Evolutionary conservation across 2,329 filamentous ascomycete species (phyloP), one percentile per base, ranked within the genome.

Genomic region (Pestalotiopsis sp.): DNA sequence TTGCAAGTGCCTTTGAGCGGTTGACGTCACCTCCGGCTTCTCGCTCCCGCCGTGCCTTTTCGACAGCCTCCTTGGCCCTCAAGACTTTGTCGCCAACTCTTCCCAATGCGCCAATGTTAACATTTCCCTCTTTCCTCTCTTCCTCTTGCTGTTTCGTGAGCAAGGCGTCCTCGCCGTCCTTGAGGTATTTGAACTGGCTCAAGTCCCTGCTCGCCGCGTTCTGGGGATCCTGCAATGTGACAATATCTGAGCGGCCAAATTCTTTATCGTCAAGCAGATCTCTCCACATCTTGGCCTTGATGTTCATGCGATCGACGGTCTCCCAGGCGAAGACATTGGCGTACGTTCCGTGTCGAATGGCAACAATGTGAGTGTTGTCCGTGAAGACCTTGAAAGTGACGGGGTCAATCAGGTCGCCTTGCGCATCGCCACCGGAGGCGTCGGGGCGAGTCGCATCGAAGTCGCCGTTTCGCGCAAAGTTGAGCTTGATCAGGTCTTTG

Each of bases 311-410:
- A 81, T 98, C 94, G 49, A 99, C 90, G 1, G 97, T 99, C 76
- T 99, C 97, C 89, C 92, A 98, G 1, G 95, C 91, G 78, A 98
- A 99, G 4, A 97, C 96, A 81, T 99, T 99, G 64, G 95, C 95
- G 69, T 95, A 95, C 67, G 86, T 92, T 67, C 89, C 90, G 80
- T 92, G 90, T 68, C 90, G 87, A 71, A 99, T 86, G 17, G 95
- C 95, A 61, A 98, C 94, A 69, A 99, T 94, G 80, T 98, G 96
- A 4, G 96, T 98, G 81, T 98, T 98, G 79, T 99, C 94, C 61
- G 96, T 99, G 76, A 99, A 94, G 9, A 97, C 93, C 81, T 99
- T 99, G 86, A 93, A 98, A 0, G 95, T 98, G 61, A 99, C 95
- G 0, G 96, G 97, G 76, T 99, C 96, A 71, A 98, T 94, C 76